Base-by-base conservation (phyloP, 2,329 filamentous ascomycete genomes). In the Talaromyces albobiverticillius region DNA sequence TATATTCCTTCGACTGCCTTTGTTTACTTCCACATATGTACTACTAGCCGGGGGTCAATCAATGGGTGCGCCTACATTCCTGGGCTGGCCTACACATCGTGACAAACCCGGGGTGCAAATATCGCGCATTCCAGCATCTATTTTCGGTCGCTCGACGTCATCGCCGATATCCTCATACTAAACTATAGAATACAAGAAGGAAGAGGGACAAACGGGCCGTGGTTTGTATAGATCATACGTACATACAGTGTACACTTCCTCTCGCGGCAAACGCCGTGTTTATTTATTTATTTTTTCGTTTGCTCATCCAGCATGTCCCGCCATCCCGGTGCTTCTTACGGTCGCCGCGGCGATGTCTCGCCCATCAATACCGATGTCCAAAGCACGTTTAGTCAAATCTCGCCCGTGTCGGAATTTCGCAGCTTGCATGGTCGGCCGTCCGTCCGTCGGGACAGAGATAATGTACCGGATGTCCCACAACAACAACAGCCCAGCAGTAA, bases 371-470 rank as follows among this genome's bases (percentile, higher is more conserved):
- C 52, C 16, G 45, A 41, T 41, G 46, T 45, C 11, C 52, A 46
- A 29, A 54, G 45, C 22, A 42, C 29, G n/a, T 29, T 38, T 29
- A 54, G 52, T 29, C 52, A 54, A 14, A 46, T 51, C 14, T 55
- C 54, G n/a, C 49, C 42, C 6, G 45, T 49, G 16, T 56, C 49
- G 11, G 54, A 52, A 26, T 29, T 51, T 13, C 47, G 43, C 26
- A 41, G 26, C 34, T 47, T 55, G 50, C 53, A 57, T 38, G 40
- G 45, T 16, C 61, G 63, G 46, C 60, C 63, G 5, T 51, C 54
- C 11, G 47, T 59, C 11, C 60, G 59, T 47, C 59, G 58, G 7
- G 58, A 60, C 34, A 62, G 61, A 49, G 54, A 57, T 14, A 62
- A 58, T 34, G 49, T 5, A 29, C 26, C 26, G 5, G 26, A 29